Evolutionary conservation across 768 basidiomycete species (phyloP).

Genomic region (Mycena metata): DNA sequence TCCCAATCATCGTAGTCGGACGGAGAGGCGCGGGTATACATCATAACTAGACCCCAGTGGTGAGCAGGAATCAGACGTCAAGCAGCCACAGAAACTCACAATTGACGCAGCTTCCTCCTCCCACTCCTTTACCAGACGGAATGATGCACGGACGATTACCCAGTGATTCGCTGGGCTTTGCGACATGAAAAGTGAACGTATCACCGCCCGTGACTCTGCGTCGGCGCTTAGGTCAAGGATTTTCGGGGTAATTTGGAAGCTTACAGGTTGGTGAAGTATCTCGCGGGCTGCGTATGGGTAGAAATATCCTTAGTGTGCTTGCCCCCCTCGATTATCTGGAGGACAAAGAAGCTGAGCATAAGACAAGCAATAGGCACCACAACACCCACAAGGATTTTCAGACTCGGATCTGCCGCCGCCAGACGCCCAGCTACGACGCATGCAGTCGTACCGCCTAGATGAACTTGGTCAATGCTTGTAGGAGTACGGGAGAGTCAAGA

Average conservation of each 20-base stretch:
- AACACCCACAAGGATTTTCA: conserved; percentile 70
- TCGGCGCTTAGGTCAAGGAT: too few species aligned
- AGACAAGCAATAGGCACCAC: conserved; percentile 8
- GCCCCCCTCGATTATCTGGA: conserved; percentile 69
- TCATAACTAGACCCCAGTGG: conserved; percentile 47
- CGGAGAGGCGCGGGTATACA: conserved; percentile 70
- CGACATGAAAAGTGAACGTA: conserved; percentile 61
- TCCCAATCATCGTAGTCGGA: conserved; percentile 80
- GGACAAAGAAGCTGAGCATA: neutral
- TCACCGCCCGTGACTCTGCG: conserved; percentile 43
- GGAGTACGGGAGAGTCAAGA: neutral
- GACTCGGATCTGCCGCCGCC: conserved; percentile 60
- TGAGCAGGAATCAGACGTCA: neutral
- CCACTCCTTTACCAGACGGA: conserved; percentile 63
- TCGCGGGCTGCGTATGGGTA: conserved; percentile 67
- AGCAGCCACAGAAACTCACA: conserved; percentile 51
- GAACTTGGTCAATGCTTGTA: neutral
- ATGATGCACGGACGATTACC: conserved; percentile 61
- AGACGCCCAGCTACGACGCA: conserved; percentile 70
- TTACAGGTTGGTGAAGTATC: conserved; percentile 58
- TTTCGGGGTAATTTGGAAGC: too few species aligned
- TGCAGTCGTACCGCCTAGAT: conserved; percentile 63
- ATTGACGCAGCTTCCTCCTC: conserved; percentile 75
- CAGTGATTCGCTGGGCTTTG: conserved; percentile 57
- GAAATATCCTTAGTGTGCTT: conserved; percentile 61